Evolutionary conservation across 768 basidiomycete species (phyloP).

Genomic region (Lyophyllum decastes): DNA sequence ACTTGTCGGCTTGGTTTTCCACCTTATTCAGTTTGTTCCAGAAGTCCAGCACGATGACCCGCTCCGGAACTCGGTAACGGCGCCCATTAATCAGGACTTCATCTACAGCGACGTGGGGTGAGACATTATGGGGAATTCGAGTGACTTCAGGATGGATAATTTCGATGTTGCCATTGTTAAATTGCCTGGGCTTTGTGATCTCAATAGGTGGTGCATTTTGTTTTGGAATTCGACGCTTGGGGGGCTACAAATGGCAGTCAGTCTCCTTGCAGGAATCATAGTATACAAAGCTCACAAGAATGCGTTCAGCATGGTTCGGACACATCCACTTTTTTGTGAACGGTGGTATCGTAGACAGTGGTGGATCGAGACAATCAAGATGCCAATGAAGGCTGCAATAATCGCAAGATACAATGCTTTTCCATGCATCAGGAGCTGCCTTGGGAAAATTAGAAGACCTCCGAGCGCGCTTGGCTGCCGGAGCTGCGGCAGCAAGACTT

Average conservation of each 20-base stretch:
- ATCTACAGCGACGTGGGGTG: constrained; percentile 60
- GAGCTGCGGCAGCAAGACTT: constrained; percentile 49
- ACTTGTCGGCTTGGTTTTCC: constrained; percentile 42
- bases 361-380: constrained; percentile 93
- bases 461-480: constrained; percentile 57
- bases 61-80: constrained; percentile 91
- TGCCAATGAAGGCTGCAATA: constrained; percentile 96
- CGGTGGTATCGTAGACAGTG: constrained; percentile 81
- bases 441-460: constrained; percentile 40
- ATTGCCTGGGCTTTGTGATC: constrained; percentile 68
- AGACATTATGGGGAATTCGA: constrained; percentile 33
- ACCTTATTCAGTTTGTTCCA: constrained; percentile 78
- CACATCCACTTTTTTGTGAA: constrained; percentile 98
- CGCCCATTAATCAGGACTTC: constrained; percentile 88
- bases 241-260: constrained; percentile 50
- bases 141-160: constrained; percentile 69
- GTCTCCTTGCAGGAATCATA: constrained; percentile 4
- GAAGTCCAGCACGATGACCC: constrained; percentile 90
- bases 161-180: constrained; percentile 93
- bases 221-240: constrained; percentile 80
- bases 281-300: constrained; percentile 57
- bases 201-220: constrained; percentile 68
- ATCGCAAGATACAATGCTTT: constrained; percentile 89
- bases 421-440: constrained; percentile 57
- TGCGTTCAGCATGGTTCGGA: constrained; percentile 91